phyloP scores from a whole-genome alignment of 306 rosid species.

The Corylus americana region DNA sequence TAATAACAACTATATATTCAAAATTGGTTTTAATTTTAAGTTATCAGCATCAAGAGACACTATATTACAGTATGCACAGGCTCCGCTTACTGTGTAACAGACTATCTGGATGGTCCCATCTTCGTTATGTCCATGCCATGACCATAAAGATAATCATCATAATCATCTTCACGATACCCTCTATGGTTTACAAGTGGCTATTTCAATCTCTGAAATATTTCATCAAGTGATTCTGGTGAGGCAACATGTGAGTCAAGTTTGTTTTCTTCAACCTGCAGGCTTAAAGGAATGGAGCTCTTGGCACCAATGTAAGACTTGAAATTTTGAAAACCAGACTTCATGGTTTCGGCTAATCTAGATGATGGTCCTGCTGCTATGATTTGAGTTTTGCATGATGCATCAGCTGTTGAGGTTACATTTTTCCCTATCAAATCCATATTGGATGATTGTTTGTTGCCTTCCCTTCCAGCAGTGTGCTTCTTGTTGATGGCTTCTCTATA shows the following conservation, averaged over 20 bases:
- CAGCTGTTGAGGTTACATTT: constrained; percentile 49
- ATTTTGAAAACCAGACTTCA: constrained; percentile 64
- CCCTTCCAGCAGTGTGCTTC: constrained; percentile 59
- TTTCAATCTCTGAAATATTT: constrained; percentile 78
- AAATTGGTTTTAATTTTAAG: too few relatives aligned
- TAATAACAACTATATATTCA: too few relatives aligned
- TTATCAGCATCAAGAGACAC: too few relatives aligned
- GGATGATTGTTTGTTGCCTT: constrained; percentile 47
- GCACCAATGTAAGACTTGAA: constrained; percentile 67
- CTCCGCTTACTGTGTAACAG: background rate
- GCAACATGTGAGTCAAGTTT: constrained; percentile 36
- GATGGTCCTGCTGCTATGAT: constrained; percentile 30
- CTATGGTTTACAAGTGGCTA: constrained; percentile 47
- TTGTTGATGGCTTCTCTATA: constrained; percentile 50
- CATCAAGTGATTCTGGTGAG: constrained; percentile 79
- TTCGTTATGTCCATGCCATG: constrained; percentile 33
- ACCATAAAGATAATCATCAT: constrained; percentile 7
- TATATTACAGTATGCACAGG: too few relatives aligned
- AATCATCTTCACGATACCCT: constrained; percentile 36
- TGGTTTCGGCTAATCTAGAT: constrained; percentile 56
- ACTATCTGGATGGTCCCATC: constrained; percentile 33
- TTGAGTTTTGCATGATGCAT: constrained; percentile 28
- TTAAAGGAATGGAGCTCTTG: constrained; percentile 57
- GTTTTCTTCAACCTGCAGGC: constrained; percentile 42
- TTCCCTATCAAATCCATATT: constrained; percentile 37